phyloP scores from a whole-genome alignment of 306 rosid genomes.

The Acacia confusa region DNA sequence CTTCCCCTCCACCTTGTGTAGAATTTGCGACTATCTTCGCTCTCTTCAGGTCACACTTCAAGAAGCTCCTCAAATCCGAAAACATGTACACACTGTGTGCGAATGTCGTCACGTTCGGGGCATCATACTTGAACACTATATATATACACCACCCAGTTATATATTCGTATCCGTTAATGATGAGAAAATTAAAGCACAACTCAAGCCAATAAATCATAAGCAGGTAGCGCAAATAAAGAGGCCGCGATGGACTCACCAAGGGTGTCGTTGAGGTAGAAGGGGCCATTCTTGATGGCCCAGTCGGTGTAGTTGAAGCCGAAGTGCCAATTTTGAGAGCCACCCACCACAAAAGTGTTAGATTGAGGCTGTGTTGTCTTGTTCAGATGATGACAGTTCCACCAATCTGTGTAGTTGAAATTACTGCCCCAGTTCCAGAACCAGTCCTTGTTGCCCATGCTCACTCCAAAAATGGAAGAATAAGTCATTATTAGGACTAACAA shows the following conservation, averaged over 20 bases:
- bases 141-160: too few species aligned
- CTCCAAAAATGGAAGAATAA: constrained; percentile 37
- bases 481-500: background rate
- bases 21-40: constrained; percentile 43
- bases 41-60: constrained; percentile 48
- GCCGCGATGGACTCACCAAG: constrained; percentile 39
- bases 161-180: too few species aligned
- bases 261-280: constrained; percentile 61
- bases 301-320: constrained; percentile 52
- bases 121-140: constrained; percentile 74
- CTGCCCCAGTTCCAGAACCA: constrained; percentile 27
- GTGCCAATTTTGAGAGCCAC: constrained; percentile 60
- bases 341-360: constrained; percentile 45
- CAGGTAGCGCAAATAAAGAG: too few species aligned
- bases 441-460: constrained; percentile 43
- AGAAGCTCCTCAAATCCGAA: constrained; percentile 41
- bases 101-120: constrained; percentile 44
- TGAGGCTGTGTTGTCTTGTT: constrained; percentile 34
- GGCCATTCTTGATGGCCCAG: constrained; percentile 55
- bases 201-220: too few species aligned
- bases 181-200: too few species aligned
- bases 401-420: constrained; percentile 35
- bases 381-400: constrained; percentile 31
- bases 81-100: constrained; percentile 71
- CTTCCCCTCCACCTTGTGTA: constrained; percentile 57